phyloP scores from a whole-genome alignment of 176 grass and related monocot genomes.

The Rhynchospora pubera region DNA sequence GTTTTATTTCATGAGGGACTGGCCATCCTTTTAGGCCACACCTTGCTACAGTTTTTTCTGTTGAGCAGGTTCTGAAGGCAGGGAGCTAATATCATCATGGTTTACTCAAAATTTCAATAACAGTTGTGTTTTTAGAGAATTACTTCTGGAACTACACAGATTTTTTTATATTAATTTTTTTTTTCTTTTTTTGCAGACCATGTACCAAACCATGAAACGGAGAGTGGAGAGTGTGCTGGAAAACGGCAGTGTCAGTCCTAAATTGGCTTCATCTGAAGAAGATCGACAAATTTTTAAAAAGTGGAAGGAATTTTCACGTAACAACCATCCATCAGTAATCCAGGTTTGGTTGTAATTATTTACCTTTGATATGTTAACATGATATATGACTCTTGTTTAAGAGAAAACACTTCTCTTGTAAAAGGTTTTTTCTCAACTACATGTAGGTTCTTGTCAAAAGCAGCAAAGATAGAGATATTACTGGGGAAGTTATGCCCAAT shows the following conservation, averaged over 20 bases:
- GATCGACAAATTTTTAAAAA: slow-evolving; percentile 16
- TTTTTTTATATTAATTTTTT: background rate
- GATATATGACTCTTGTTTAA: background rate
- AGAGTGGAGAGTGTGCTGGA: slow-evolving; percentile 23
- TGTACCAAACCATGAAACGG: slow-evolving; percentile 30
- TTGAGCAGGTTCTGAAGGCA: background rate
- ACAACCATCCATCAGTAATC: slow-evolving; percentile 31
- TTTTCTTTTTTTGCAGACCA: background rate
- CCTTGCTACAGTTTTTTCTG: background rate
- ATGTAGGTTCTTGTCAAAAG: slow-evolving; percentile 28
- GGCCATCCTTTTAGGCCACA: no score
- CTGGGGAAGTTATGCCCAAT: slow-evolving; percentile 19
- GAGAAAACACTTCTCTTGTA: background rate
- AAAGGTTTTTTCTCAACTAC: background rate
- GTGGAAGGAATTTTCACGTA: slow-evolving; percentile 27
- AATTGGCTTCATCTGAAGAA: background rate
- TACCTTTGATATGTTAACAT: background rate
- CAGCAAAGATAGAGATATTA: slow-evolving; percentile 26
- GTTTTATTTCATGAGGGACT: background rate
- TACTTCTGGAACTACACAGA: background rate
- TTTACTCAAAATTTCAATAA: background rate
- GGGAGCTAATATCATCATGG: background rate
- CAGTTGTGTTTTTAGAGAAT: no score
- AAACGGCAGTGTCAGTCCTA: slow-evolving; percentile 17
- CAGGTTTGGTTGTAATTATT: slow-evolving; percentile 5